These are phyloP conservation scores for Lichtheimia ornata DNA, from an alignment of 371 early-diverging fungal genomes.

Conservation along the genomic window DNA sequence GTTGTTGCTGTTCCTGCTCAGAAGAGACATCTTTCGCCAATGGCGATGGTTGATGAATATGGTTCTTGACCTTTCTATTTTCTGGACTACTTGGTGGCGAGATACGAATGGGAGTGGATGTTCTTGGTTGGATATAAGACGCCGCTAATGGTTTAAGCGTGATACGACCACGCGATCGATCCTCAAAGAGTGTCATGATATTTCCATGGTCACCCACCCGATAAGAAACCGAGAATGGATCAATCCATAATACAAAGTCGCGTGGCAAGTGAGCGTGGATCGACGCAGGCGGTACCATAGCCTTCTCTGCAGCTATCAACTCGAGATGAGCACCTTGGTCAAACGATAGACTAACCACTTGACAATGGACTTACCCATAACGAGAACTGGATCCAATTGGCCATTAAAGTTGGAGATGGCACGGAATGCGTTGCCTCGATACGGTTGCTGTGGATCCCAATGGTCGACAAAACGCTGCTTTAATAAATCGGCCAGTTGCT, in stretches of 20 bases:
- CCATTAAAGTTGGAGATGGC: slow-evolving; percentile 73
- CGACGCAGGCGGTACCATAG: slow-evolving; percentile 21
- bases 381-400: slow-evolving; percentile 64
- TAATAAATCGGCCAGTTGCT: slow-evolving; percentile 46
- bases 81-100: slow-evolving; percentile 50
- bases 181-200: slow-evolving; percentile 73
- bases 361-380: slow-evolving; percentile 33
- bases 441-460: slow-evolving; percentile 74
- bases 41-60: slow-evolving; percentile 19
- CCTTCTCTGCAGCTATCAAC: slow-evolving; percentile 29
- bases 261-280: slow-evolving; percentile 59
- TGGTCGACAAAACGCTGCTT: slow-evolving; percentile 58
- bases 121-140: slow-evolving; percentile 27
- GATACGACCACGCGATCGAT: slow-evolving; percentile 61
- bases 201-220: slow-evolving; percentile 78
- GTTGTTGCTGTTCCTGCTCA: slow-evolving; percentile 10
- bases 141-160: slow-evolving; percentile 35
- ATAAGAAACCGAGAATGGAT: slow-evolving; percentile 79
- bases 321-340: neutral
- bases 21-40: slow-evolving; percentile 8
- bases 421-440: slow-evolving; percentile 75
- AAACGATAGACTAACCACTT: neutral
- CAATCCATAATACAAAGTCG: slow-evolving; percentile 83
- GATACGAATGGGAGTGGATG: slow-evolving; percentile 43
- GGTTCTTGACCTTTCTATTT: slow-evolving; percentile 12